Conservation (phyloP, 2,329 filamentous ascomycete genomes). For the Parafenestella ontariensis region DNA sequence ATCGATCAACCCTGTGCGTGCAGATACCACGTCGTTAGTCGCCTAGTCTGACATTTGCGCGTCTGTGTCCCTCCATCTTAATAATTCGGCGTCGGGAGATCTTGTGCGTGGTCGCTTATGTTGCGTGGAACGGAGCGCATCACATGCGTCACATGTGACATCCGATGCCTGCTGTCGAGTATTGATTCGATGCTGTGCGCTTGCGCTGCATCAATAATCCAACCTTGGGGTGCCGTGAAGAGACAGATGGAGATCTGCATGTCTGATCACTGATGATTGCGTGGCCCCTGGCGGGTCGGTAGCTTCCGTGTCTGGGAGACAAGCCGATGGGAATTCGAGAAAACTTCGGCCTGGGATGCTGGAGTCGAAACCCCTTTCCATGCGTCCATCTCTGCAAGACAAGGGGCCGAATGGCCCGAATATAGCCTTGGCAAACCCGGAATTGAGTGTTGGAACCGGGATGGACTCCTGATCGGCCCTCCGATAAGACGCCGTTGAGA, state of each 20-base stretch:
- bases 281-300: conserved; percentile 31
- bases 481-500: conserved; percentile 25
- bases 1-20: conserved; percentile 29
- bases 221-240: conserved; percentile 4
- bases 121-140: conserved; percentile 13
- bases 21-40: conserved; percentile 15
- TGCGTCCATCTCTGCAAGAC: conserved; percentile 8
- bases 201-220: conserved; percentile 4
- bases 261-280: conserved; percentile 29
- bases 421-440: conserved; percentile 13
- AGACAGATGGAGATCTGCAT: conserved; percentile 22
- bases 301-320: conserved; percentile 31
- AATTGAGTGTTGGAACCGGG: conserved; percentile 10
- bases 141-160: conserved; percentile 3
- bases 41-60: conserved; percentile 16
- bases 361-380: conserved; percentile 1
- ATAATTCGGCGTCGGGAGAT: not conserved
- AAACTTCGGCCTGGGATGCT: conserved; percentile 6
- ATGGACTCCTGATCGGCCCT: conserved; percentile 8
- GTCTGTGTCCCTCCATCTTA: conserved; percentile 1
- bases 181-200: conserved; percentile 30
- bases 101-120: conserved; percentile 23
- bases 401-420: conserved; percentile 4
- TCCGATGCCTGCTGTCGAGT: conserved; percentile 18
- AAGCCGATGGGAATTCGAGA: conserved; percentile 24